phyloP scores from a whole-genome alignment of 164 flowering plant genomes.

The Aristolochia contorta region DNA sequence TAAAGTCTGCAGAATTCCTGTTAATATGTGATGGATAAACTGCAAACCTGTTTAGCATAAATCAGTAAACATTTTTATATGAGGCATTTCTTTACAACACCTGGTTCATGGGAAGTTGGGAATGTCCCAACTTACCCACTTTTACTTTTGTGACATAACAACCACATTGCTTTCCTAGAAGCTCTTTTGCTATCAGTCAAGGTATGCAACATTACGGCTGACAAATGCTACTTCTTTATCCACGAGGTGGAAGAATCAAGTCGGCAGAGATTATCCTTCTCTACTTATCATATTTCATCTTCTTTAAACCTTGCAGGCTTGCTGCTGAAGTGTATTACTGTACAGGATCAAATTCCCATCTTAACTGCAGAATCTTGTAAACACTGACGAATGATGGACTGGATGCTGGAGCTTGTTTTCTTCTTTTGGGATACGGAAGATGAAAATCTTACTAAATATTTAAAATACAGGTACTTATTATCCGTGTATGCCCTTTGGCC shows the following conservation, averaged over 20 bases:
- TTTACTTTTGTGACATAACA: not conserved
- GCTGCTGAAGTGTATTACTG: too few species aligned
- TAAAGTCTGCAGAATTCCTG: constrained; percentile 12
- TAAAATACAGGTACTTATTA: too few species aligned
- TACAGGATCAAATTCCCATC: too few species aligned
- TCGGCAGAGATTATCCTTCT: not conserved
- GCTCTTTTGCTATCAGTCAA: not conserved
- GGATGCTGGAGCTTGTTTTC: too few species aligned
- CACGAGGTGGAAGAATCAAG: constrained; percentile 2
- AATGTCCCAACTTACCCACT: constrained; percentile 1
- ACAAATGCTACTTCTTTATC: constrained; percentile 19
- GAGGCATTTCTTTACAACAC: constrained; percentile 12
- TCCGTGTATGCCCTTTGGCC: too few species aligned
- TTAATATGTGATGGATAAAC: constrained; percentile 26
- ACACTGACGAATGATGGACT: too few species aligned
- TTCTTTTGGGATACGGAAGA: too few species aligned
- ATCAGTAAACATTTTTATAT: constrained; percentile 9
- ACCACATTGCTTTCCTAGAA: not conserved
- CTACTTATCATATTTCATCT: too few species aligned
- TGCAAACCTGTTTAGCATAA: constrained; percentile 24
- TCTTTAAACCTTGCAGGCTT: too few species aligned
- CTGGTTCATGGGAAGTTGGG: constrained; percentile 4
- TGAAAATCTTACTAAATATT: too few species aligned
- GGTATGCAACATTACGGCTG: constrained; percentile 1
- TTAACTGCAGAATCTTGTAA: too few species aligned